Base-by-base conservation (phyloP, 257 asterid species). In the Anisodus tanguticus region DNA sequence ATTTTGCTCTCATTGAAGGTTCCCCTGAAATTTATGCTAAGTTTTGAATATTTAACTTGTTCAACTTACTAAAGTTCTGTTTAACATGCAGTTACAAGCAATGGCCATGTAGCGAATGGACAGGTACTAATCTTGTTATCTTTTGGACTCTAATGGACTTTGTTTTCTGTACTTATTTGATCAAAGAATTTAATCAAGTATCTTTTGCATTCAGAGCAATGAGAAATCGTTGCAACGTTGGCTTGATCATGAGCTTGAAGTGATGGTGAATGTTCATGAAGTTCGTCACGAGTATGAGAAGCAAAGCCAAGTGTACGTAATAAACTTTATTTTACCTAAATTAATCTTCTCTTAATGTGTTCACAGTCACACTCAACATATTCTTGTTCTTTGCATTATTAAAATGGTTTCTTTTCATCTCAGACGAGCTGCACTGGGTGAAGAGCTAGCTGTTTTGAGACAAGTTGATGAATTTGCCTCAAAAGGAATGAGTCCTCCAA, bases 201-300 rank as follows among this genome's bases (percentile, higher is more conserved):
- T 7, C 45, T 69, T 83, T 85, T 81, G 9, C 31, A 58, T 84
- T 64, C 95, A 95, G 98, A 91, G 88, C 90, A 93, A 94, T 37
- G 99, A 97, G 81, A 95, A 95, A 88, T 86, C 97, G 59, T 86
- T 93, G 91, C 98, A 93, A 66, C 94, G 97, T 55, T 97, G 98
- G 98, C 93, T 97, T 85, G 98, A 94, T 87, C 98, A 97, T 19
- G 99, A 97, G 90, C 97, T 97, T 45, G 99, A 97, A 87, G 97
- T 97, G 83, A 90, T 93, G 98, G 98, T 97, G 88, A 93, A 97
- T 89, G 93, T 97, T 88, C 99, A 97, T 84, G 99, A 97, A 97
- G 99, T 97, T 86, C 99, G 99, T 57, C 93, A 88, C 19, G 99
- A 97, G 87, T 97, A 95, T 69, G 99, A 97, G 98, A 97, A 93